Conservation (phyloP, 176 grass and related monocot species). For the Eragrostis nindensis region DNA sequence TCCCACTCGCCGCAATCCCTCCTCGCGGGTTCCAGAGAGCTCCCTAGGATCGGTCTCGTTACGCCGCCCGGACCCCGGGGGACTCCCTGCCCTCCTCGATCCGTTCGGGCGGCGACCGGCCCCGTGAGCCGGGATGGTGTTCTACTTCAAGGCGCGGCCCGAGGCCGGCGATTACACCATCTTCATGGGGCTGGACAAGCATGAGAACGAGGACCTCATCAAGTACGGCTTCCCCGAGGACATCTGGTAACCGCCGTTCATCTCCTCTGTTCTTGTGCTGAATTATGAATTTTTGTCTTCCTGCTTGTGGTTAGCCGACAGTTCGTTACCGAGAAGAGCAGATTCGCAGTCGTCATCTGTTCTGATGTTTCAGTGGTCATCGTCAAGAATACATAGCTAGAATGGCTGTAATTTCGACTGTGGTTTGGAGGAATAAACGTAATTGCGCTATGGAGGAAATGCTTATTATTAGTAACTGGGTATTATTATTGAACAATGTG, state of each 20-base stretch:
- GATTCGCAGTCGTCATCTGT: background rate
- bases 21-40: background rate
- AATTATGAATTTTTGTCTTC: background rate
- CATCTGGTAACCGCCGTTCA: conserved; percentile 61
- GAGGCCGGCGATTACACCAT: conserved; percentile 90
- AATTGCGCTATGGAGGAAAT: background rate
- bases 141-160: conserved; percentile 96
- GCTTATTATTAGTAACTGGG: background rate
- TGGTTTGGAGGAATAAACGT: background rate
- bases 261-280: background rate
- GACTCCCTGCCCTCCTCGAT: conserved; percentile 36
- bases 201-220: conserved; percentile 97
- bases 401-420: background rate
- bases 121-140: conserved; percentile 61
- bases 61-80: conserved; percentile 25
- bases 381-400: conserved; percentile 1
- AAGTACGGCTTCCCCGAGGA: conserved; percentile 94
- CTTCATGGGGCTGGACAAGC: conserved; percentile 94
- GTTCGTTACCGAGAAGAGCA: background rate
- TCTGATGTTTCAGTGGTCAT: background rate
- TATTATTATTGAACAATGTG: background rate
- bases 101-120: conserved; percentile 29
- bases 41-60: background rate
- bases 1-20: background rate
- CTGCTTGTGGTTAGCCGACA: background rate